These are phyloP conservation scores for Scenedesmus sp. DNA, from an alignment of 163 green algal species.

Conservation along the genomic window DNA sequence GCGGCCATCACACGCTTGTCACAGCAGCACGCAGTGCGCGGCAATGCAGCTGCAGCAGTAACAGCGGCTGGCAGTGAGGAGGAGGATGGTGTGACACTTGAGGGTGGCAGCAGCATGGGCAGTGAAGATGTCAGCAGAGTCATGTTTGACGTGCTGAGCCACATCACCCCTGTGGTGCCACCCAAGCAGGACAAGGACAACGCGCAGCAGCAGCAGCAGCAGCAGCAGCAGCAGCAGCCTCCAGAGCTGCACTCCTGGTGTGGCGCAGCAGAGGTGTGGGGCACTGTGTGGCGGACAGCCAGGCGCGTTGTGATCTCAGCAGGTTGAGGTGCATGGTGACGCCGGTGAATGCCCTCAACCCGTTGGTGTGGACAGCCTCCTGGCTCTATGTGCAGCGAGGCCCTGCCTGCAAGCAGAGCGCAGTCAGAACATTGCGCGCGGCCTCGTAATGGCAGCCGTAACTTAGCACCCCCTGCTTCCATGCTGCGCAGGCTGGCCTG, in stretches of 20 bases:
- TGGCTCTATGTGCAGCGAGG: background rate
- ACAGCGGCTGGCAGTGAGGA: background rate
- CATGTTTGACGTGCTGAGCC: slow-evolving; percentile 74
- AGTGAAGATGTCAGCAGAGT: slow-evolving; percentile 64
- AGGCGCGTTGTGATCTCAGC: background rate
- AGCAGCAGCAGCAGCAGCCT: slow-evolving; percentile 27
- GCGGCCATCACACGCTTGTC: slow-evolving; percentile 43
- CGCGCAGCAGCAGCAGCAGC: no score
- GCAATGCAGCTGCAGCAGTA: slow-evolving; percentile 24
- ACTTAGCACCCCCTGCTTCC: background rate
- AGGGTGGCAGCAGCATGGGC: slow-evolving; percentile 11
- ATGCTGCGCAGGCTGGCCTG: slow-evolving; percentile 38
- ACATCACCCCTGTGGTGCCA: slow-evolving; percentile 45
- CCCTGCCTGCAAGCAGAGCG: background rate
- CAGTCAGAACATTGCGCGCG: background rate
- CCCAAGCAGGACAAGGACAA: slow-evolving; percentile 28
- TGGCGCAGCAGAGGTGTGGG: slow-evolving; percentile 60
- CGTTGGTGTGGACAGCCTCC: background rate
- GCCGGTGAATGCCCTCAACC: background rate
- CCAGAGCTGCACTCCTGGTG: slow-evolving; percentile 75
- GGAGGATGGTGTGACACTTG: slow-evolving; percentile 2
- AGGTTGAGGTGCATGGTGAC: background rate
- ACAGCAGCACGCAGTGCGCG: slow-evolving; percentile 21
- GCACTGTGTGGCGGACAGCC: background rate
- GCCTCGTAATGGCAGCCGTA: background rate